Conservation (phyloP, 2,329 filamentous ascomycete species). For the Calonectria fujianensis region DNA sequence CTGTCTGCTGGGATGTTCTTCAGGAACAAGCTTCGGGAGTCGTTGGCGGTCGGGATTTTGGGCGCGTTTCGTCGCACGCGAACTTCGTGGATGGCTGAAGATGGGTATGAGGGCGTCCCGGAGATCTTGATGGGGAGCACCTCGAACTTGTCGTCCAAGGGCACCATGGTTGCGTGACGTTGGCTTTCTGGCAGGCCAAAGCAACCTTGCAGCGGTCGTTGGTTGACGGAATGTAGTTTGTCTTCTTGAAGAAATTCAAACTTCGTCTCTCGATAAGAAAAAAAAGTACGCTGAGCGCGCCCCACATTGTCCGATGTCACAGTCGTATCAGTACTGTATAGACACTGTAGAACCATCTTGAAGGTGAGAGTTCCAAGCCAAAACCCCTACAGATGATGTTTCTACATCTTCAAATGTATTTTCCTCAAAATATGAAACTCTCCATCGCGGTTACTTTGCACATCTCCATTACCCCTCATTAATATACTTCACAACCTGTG, state of each 20-base stretch:
- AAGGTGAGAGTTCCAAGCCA: not conserved
- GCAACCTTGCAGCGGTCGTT: conserved; percentile 2
- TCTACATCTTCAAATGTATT: not conserved
- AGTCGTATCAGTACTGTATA: conserved; percentile 19
- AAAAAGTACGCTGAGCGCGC: conserved; percentile 31
- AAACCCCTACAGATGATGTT: not conserved
- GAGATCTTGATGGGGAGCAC: conserved; percentile 82
- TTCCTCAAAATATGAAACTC: not conserved
- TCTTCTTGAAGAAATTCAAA: conserved; percentile 30
- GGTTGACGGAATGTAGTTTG: conserved; percentile 4
- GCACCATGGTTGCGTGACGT: conserved; percentile 53
- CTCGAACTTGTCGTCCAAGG: conserved; percentile 73
- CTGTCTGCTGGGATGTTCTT: conserved; percentile 92
- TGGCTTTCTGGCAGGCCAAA: not conserved
- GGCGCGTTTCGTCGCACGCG: conserved; percentile 91
- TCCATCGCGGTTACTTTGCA: not conserved
- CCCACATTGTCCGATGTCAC: conserved; percentile 34
- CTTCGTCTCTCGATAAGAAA: conserved; percentile 47
- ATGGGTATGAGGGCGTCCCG: conserved; percentile 76
- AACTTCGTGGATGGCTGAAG: conserved; percentile 84
- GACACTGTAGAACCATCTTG: not conserved
- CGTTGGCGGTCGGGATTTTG: conserved; percentile 82
- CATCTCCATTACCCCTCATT: not conserved
- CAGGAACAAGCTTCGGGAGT: conserved; percentile 89
- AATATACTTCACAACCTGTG: not conserved